Evolutionary conservation across 306 rosid genomes (phyloP).

Genomic region (Inga leiocalycina): DNA sequence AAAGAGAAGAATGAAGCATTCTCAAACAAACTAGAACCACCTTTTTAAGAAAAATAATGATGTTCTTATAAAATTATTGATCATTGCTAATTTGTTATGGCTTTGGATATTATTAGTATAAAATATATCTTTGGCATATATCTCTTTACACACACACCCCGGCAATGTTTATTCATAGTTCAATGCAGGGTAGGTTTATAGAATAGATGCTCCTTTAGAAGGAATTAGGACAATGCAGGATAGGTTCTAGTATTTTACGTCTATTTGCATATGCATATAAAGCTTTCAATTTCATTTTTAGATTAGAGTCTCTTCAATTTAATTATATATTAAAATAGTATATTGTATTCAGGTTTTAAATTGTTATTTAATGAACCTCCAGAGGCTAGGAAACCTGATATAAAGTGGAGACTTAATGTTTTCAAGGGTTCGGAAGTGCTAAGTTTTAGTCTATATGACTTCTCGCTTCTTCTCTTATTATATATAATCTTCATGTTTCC

Average conservation of each 20-base stretch:
- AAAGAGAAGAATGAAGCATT: too few relatives aligned
- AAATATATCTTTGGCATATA: too few relatives aligned
- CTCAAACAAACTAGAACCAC: too few relatives aligned
- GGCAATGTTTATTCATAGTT: too few relatives aligned
- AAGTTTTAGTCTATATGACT: slow-evolving; percentile 50
- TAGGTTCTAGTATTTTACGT: neutral
- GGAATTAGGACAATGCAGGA: neutral
- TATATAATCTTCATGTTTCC: neutral
- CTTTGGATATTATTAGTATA: too few relatives aligned
- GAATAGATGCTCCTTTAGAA: neutral
- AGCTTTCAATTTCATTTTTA: slow-evolving; percentile 19
- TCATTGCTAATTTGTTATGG: too few relatives aligned
- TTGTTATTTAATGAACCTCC: slow-evolving; percentile 79
- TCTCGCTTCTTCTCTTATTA: neutral
- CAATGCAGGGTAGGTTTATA: neutral
- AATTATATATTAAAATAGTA: slow-evolving; percentile 22
- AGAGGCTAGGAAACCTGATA: slow-evolving; percentile 78
- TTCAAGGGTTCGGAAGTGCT: slow-evolving; percentile 94
- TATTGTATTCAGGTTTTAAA: slow-evolving; percentile 69
- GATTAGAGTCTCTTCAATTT: slow-evolving; percentile 8
- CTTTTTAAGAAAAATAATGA: too few relatives aligned
- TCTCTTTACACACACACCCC: too few relatives aligned
- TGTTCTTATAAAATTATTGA: too few relatives aligned
- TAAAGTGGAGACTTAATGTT: slow-evolving; percentile 95
- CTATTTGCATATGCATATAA: neutral